Evolutionary conservation across 352 stramenopile genomes (phyloP).

Genomic region (Phytophthora syringae): DNA sequence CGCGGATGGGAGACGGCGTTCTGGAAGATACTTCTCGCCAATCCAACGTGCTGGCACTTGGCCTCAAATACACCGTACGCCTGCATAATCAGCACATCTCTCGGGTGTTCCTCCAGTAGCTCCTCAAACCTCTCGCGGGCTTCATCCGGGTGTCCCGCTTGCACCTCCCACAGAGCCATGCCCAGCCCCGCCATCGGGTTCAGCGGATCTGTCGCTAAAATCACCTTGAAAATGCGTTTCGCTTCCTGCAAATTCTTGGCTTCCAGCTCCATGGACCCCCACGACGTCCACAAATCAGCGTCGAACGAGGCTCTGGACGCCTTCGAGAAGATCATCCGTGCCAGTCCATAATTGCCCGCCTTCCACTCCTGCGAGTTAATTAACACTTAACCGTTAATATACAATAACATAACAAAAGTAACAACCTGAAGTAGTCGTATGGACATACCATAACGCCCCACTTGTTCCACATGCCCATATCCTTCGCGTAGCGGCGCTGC

Average conservation of each 20-base stretch:
- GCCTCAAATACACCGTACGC: slow-evolving; percentile 81
- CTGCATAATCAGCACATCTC: slow-evolving; percentile 79
- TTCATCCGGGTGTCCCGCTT: slow-evolving; percentile 58
- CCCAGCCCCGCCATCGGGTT: slow-evolving; percentile 79
- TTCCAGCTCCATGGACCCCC: slow-evolving; percentile 87
- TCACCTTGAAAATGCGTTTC: slow-evolving; percentile 82
- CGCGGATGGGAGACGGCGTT: slow-evolving; percentile 50
- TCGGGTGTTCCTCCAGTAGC: slow-evolving; percentile 56
- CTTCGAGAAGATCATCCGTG: slow-evolving; percentile 88
- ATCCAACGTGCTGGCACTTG: slow-evolving; percentile 65
- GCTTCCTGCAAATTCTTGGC: slow-evolving; percentile 76
- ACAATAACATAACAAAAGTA: neutral
- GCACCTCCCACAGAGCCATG: slow-evolving; percentile 71
- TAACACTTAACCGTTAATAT: slow-evolving; percentile 7
- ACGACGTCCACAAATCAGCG: slow-evolving; percentile 82
- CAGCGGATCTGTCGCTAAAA: slow-evolving; percentile 75
- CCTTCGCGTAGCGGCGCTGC: slow-evolving; percentile 76
- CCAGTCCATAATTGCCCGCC: slow-evolving; percentile 79
- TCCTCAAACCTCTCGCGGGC: slow-evolving; percentile 69
- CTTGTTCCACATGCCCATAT: slow-evolving; percentile 94
- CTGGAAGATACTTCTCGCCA: slow-evolving; percentile 75
- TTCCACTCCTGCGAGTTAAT: slow-evolving; percentile 72
- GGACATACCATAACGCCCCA: slow-evolving; percentile 80
- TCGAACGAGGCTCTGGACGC: slow-evolving; percentile 78
- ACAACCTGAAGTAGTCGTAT: neutral